phyloP scores from a whole-genome alignment of 495 filamentous ascomycete genomes.

The Podospora australis region DNA sequence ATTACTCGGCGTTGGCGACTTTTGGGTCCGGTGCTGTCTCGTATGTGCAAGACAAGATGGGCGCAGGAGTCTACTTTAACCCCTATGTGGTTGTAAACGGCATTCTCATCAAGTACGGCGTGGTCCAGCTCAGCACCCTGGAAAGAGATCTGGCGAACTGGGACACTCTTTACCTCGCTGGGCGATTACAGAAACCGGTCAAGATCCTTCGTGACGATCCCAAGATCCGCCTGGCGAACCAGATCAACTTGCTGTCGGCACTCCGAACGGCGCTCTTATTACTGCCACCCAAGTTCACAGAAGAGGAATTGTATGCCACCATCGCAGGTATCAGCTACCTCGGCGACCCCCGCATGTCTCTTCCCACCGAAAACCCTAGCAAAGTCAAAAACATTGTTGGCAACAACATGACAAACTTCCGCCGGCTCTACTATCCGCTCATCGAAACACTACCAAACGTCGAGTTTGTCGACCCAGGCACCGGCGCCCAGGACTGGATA shows the following conservation, averaged over 20 bases:
- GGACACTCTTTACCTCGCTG: constrained; percentile 90
- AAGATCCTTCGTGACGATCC: constrained; percentile 95
- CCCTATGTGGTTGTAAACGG: constrained; percentile 94
- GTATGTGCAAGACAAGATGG: constrained; percentile 76
- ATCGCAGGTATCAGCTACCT: constrained; percentile 90
- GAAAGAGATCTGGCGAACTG: constrained; percentile 78
- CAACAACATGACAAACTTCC: constrained; percentile 85
- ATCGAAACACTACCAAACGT: constrained; percentile 88
- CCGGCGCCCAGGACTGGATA: constrained; percentile 56
- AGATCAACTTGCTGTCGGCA: constrained; percentile 88
- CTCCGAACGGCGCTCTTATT: constrained; percentile 83
- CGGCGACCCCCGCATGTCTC: constrained; percentile 86
- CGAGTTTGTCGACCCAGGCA: constrained; percentile 63
- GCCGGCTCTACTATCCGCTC: constrained; percentile 79
- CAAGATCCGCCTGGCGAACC: constrained; percentile 83
- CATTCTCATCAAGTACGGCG: constrained; percentile 93
- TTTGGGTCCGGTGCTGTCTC: constrained; percentile 79
- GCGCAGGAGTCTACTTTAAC: constrained; percentile 96
- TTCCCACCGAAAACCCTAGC: constrained; percentile 80
- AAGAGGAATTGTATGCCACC: constrained; percentile 78
- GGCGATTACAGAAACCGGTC: constrained; percentile 91
- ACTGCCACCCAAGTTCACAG: constrained; percentile 75
- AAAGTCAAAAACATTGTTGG: constrained; percentile 92
- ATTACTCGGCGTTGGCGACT: constrained; percentile 83
- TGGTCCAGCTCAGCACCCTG: constrained; percentile 87